Conservation (phyloP, 2,329 filamentous ascomycete genomes). For the Sclerotinia borealis region DNA sequence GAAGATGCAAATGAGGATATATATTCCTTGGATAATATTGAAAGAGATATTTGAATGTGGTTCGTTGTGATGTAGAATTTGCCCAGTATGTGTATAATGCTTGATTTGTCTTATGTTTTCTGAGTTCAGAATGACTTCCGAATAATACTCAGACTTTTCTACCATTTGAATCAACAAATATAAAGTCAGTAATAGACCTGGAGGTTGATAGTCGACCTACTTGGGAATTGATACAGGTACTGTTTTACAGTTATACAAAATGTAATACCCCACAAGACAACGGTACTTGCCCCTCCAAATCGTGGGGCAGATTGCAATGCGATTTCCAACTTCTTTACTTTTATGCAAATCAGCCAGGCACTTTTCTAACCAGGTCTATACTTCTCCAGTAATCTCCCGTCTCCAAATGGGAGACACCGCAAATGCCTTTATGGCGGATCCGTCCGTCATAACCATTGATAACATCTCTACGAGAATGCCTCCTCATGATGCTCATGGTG, state of each 20-base stretch:
- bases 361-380: neutral
- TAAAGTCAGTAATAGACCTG: too few species aligned
- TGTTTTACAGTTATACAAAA: too few species aligned
- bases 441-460: conserved; percentile 26
- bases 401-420: neutral
- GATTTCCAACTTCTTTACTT: neutral
- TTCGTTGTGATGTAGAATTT: too few species aligned
- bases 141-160: too few species aligned
- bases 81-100: too few species aligned
- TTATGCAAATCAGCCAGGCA: neutral
- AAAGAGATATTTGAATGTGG: too few species aligned
- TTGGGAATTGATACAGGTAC: too few species aligned
- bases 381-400: neutral
- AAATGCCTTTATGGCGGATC: neutral
- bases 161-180: too few species aligned
- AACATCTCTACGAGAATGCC: conserved; percentile 29
- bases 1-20: neutral
- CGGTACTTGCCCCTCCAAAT: conserved; percentile 6
- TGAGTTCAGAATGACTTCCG: too few species aligned
- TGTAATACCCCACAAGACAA: too few species aligned
- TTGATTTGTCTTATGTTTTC: too few species aligned
- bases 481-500: conserved; percentile 15
- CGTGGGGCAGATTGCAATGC: neutral
- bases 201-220: too few species aligned
- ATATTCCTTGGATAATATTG: neutral